Percentiles rank a stretch among this genome's conserved stretches.
phyloP scores from a whole-genome alignment of 768 basidiomycete species.

The Lentinula aciculospora region DNA sequence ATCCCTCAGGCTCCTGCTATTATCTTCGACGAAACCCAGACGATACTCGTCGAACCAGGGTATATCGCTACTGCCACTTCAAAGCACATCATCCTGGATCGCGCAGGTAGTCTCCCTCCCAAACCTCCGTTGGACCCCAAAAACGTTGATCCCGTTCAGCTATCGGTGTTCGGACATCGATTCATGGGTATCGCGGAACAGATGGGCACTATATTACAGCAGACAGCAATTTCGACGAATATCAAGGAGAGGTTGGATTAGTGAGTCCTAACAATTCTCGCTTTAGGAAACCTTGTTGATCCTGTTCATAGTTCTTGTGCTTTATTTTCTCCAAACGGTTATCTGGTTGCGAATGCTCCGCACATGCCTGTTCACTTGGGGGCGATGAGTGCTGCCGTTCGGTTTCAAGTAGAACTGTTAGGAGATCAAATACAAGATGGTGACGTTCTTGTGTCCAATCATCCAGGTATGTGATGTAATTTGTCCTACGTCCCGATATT shows the following conservation, averaged over 20 bases:
- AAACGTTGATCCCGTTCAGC: neutral
- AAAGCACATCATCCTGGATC: neutral
- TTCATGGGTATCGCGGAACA: constrained; percentile 5
- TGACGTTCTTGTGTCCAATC: constrained; percentile 15
- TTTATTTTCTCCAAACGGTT: constrained; percentile 33
- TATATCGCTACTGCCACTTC: neutral
- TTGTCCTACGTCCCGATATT: neutral
- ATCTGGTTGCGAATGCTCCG: constrained; percentile 36
- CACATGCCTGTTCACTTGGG: constrained; percentile 8
- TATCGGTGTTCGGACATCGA: constrained; percentile 1
- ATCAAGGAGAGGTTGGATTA: constrained; percentile 18
- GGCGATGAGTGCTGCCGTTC: constrained; percentile 19
- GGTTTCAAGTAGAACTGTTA: constrained; percentile 14
- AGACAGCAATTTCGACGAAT: constrained; percentile 1
- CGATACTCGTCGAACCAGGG: neutral
- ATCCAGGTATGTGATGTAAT: constrained; percentile 8
- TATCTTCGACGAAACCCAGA: constrained; percentile 3
- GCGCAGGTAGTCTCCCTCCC: neutral
- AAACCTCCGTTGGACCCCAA: neutral
- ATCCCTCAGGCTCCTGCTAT: constrained; percentile 3
- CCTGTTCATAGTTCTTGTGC: constrained; percentile 22
- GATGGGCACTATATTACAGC: constrained; percentile 1
- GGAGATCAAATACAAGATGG: neutral
- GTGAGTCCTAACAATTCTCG: neutral
- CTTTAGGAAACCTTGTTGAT: neutral